Percentiles rank a stretch among this genome's conserved stretches.
Evolutionary conservation across 129 eudicot species (phyloP).

Genomic region (Daucus carota): DNA sequence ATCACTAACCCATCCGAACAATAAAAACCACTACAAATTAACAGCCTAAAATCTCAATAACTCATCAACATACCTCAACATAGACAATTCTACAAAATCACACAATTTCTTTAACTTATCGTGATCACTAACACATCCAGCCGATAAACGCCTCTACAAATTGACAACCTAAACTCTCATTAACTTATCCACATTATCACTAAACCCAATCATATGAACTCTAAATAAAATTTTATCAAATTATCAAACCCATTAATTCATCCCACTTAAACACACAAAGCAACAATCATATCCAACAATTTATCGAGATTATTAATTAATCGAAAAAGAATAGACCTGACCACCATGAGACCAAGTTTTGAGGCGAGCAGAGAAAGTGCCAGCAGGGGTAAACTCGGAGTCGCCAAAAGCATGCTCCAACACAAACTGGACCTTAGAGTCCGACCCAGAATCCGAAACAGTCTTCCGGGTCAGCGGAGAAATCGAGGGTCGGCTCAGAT

Average conservation of each 20-base stretch:
- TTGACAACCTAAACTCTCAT: too few relatives aligned
- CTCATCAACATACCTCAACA: too few relatives aligned
- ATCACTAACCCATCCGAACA: not conserved
- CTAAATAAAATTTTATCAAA: too few relatives aligned
- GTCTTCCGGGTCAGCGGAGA: conserved; percentile 31
- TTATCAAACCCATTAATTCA: not conserved
- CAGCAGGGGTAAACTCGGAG: conserved; percentile 66
- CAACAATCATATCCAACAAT: not conserved
- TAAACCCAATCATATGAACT: too few relatives aligned
- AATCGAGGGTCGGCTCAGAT: conserved; percentile 18
- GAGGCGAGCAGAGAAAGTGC: conserved; percentile 79
- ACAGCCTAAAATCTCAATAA: too few relatives aligned
- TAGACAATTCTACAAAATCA: too few relatives aligned
- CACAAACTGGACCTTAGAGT: conserved; percentile 63
- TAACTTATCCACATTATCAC: too few relatives aligned
- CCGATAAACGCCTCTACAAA: not conserved
- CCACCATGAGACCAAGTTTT: conserved; percentile 66
- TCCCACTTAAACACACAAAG: not conserved
- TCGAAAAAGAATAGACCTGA: conserved; percentile 35
- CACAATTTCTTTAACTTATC: not conserved
- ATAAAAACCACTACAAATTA: not conserved
- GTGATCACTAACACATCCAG: not conserved
- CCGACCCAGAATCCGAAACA: conserved; percentile 49
- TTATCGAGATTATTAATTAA: not conserved
- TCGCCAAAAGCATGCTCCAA: conserved; percentile 85